Evolutionary conservation across 306 rosid genomes (phyloP).

Genomic region (Cyclanthera cordifolia): DNA sequence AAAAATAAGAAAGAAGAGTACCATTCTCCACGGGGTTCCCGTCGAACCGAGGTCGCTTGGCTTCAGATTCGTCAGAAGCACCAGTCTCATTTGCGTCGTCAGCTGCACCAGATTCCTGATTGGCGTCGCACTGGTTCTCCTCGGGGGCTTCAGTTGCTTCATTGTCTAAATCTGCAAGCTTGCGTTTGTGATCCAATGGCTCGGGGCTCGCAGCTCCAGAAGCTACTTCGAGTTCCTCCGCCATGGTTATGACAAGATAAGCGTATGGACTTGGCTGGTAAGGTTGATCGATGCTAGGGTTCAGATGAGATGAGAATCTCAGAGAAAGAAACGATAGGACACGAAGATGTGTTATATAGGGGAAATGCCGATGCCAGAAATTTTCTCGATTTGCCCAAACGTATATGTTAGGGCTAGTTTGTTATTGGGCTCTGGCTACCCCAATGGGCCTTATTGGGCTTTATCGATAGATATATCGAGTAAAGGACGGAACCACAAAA

Average conservation of each 20-base stretch:
- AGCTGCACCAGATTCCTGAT: slow-evolving; percentile 17
- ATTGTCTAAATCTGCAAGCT: slow-evolving; percentile 62
- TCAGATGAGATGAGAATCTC: not conserved
- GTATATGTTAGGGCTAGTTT: not conserved
- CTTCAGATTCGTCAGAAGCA: slow-evolving; percentile 33
- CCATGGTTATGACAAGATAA: slow-evolving; percentile 29
- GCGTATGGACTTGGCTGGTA: not conserved
- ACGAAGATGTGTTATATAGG: not conserved
- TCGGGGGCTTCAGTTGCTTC: slow-evolving; percentile 27
- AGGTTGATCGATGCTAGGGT: not conserved
- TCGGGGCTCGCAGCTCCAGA: slow-evolving; percentile 32
- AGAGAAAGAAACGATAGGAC: not conserved
- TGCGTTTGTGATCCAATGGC: slow-evolving; percentile 68
- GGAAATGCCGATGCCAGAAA: not conserved
- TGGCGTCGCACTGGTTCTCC: slow-evolving; percentile 19
- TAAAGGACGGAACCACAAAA: too few species aligned
- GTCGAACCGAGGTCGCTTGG: slow-evolving; percentile 64
- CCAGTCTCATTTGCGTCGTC: not conserved
- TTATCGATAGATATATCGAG: not conserved
- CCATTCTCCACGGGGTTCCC: slow-evolving; percentile 39
- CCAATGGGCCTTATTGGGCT: not conserved
- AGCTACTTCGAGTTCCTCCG: slow-evolving; percentile 55
- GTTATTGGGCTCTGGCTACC: not conserved
- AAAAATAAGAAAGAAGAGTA: slow-evolving; percentile 12
- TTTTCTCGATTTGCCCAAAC: not conserved